Evolutionary conservation across 345 rosid genomes (phyloP).

Genomic region (Salix koriyanagi): DNA sequence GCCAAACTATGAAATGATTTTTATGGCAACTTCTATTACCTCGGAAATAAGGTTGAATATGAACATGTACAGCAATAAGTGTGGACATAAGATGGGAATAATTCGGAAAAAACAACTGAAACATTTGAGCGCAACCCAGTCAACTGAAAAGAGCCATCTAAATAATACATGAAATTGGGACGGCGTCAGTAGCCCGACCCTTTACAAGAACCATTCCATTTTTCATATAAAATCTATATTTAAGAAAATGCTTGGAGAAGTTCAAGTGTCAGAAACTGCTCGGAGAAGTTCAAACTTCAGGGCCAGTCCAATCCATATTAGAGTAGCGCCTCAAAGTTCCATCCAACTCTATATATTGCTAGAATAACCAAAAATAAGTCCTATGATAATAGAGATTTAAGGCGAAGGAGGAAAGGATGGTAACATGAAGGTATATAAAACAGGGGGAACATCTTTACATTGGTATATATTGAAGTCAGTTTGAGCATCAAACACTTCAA

Average conservation of each 20-base stretch:
- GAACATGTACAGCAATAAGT: not conserved
- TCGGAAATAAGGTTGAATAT: not conserved
- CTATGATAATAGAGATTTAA: conserved; percentile 23
- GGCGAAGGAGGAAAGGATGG: conserved; percentile 13
- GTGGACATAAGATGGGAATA: not conserved
- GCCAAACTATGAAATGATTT: not conserved
- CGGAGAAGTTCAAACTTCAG: not conserved
- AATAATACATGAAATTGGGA: not conserved
- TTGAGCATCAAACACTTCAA: not conserved
- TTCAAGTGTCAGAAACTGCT: not conserved
- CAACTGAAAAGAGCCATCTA: not conserved
- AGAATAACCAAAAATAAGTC: conserved; percentile 12
- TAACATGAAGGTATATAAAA: conserved; percentile 13
- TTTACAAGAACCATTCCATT: not conserved
- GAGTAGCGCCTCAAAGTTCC: conserved; percentile 25
- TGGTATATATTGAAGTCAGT: not conserved
- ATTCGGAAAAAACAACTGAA: not conserved
- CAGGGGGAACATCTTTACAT: not conserved
- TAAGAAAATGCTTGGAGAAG: too few species aligned
- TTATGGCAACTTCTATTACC: not conserved
- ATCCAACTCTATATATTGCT: conserved; percentile 29
- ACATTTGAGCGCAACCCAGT: not conserved
- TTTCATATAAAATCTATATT: not conserved
- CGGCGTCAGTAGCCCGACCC: not conserved
- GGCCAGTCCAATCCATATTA: not conserved